Conservation (phyloP, 2,329 filamentous ascomycete genomes). For the Cytospora mali region DNA sequence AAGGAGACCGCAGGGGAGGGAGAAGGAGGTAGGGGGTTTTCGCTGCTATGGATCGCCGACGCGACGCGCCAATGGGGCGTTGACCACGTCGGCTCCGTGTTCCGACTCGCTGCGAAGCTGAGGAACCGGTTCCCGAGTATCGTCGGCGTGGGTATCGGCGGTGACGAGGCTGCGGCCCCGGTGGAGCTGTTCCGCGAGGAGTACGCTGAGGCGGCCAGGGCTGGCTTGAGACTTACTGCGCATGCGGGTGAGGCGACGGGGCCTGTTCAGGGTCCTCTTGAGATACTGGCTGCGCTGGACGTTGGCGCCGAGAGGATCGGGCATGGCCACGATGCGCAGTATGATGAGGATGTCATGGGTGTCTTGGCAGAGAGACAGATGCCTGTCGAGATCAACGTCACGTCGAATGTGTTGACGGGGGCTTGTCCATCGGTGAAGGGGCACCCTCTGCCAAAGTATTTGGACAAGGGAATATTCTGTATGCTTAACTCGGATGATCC, state of each 20-base stretch:
- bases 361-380: slow-evolving; percentile 13
- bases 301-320: slow-evolving; percentile 28
- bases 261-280: slow-evolving; percentile 21
- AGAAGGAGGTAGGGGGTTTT: neutral
- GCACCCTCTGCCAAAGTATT: slow-evolving; percentile 23
- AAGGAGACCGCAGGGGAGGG: neutral
- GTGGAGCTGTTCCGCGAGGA: slow-evolving; percentile 24
- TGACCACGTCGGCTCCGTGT: slow-evolving; percentile 21
- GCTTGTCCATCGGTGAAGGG: slow-evolving; percentile 21
- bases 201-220: slow-evolving; percentile 25
- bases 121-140: slow-evolving; percentile 23
- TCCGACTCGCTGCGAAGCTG: slow-evolving; percentile 24
- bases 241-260: slow-evolving; percentile 30
- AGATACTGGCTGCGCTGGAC: slow-evolving; percentile 26
- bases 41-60: slow-evolving; percentile 27
- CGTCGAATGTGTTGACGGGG: slow-evolving; percentile 28
- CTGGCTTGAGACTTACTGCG: slow-evolving; percentile 27
- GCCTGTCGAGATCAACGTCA: slow-evolving; percentile 29
- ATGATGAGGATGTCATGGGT: slow-evolving; percentile 25
- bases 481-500: slow-evolving; percentile 28
- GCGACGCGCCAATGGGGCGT: slow-evolving; percentile 25
- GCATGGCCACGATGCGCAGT: slow-evolving; percentile 27
- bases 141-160: slow-evolving; percentile 28
- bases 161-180: slow-evolving; percentile 26
- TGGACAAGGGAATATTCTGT: slow-evolving; percentile 19